Base-by-base conservation (phyloP, 345 rosid species). In the Aquilaria sinensis region DNA sequence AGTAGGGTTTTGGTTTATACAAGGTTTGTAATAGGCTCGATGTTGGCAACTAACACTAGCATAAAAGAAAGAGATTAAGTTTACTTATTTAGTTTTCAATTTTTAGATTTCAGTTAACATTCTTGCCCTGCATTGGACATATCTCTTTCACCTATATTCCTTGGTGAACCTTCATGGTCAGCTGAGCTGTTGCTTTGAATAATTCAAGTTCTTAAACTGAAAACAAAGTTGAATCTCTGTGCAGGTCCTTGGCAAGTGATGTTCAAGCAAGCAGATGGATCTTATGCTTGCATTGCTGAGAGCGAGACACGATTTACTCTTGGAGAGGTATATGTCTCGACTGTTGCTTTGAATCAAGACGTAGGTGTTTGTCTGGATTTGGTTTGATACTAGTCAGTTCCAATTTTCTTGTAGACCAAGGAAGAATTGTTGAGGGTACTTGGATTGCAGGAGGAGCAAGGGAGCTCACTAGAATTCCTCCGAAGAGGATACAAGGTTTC, bases 161-260 rank as follows among this genome's bases (percentile, higher is more conserved):
- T 16, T 16, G 23, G 23, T 16, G 23, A 16, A 16, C 23, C 23
- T 16, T 16, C 23, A 16, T 16, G 23, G 23, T 16, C 23, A 16
- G 23, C 23, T 16, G 23, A 16, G 23, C 23, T 16, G 23, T 16
- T 16, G 23, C 23, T 16, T 16, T 16, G 23, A 16, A 16, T 16
- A 16, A 16, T 16, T 16, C 23, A 16, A 16, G 23, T 16, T 16
- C 23, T 16, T 16, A 16, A 16, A 16, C 23, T 16, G 23, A 16
- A 16, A 16, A 16, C 23, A 16, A 16, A 16, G 0, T 16, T 16
- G 23, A 16, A 16, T 16, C 58, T 53, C 67, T 60, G 58, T 80
- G 67, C 86, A 90, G 97, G 97, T 65, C 97, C 98, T 66, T 93
- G 98, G 98, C 98, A 93, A 75, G 98, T 90, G 77, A 90, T 93